A percentile compares a stretch with the other conserved stretches of the same genome.
These are phyloP conservation scores for Gentiana dahurica DNA, from an alignment of 257 asterid species.

Conservation along the genomic window DNA sequence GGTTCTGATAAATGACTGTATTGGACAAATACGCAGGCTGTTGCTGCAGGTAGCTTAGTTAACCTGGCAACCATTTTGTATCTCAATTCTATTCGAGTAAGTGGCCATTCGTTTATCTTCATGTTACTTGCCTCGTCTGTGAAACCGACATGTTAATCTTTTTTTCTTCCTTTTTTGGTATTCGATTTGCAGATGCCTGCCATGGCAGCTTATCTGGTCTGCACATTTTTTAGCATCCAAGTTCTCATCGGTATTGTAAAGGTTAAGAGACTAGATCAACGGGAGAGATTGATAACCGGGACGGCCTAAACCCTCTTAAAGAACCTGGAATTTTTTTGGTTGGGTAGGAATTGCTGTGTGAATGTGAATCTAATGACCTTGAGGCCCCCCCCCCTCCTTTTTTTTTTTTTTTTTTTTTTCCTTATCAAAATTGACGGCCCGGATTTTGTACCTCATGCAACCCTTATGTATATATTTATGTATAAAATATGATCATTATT, in stretches of 20 bases:
- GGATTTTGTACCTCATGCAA: too few relatives aligned
- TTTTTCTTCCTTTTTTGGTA: conserved; percentile 4
- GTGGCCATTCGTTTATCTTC: conserved; percentile 15
- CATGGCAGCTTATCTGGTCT: conserved; percentile 41
- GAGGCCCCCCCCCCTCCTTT: too few relatives aligned
- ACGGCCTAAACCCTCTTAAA: conserved; percentile 40
- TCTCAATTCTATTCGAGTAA: conserved; percentile 61
- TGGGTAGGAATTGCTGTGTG: too few relatives aligned
- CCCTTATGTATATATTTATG: too few relatives aligned
- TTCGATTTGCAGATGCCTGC: conserved; percentile 53
- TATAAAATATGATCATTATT: too few relatives aligned
- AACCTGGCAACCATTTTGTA: conserved; percentile 82
- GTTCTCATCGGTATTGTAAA: conserved; percentile 63
- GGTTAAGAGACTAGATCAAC: conserved; percentile 73
- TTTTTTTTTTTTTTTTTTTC: too few relatives aligned
- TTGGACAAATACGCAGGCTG: conserved; percentile 47
- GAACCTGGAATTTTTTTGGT: too few relatives aligned
- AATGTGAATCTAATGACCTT: too few relatives aligned
- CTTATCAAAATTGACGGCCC: too few relatives aligned
- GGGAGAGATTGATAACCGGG: conserved; percentile 80
- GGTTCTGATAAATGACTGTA: background rate
- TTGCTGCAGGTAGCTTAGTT: conserved; percentile 95
- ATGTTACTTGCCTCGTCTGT: background rate
- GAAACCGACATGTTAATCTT: background rate
- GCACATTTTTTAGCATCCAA: conserved; percentile 72